Conservation (phyloP, 1,139 yeast species). For the Taphrina flavorubra region DNA sequence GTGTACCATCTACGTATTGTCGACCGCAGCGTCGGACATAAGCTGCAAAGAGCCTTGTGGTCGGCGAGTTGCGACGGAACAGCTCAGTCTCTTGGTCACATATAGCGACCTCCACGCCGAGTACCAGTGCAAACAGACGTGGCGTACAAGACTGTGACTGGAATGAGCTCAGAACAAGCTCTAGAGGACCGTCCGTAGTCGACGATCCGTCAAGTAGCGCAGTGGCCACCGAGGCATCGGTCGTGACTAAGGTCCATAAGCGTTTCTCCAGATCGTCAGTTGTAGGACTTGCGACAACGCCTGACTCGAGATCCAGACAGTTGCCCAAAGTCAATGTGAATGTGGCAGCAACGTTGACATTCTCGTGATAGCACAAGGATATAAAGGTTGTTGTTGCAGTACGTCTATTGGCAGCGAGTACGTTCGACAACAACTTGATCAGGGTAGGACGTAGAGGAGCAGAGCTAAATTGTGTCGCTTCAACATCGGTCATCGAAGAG, state of each 20-base stretch:
- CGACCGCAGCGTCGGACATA: slow-evolving; percentile 16
- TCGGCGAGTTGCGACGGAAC: slow-evolving; percentile 28
- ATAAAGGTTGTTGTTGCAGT: slow-evolving; percentile 5
- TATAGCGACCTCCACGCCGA: slow-evolving; percentile 17
- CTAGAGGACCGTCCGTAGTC: neutral
- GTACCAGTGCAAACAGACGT: slow-evolving; percentile 11
- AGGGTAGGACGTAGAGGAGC: slow-evolving; percentile 1
- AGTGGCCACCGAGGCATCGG: slow-evolving; percentile 2
- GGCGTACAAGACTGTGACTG: slow-evolving; percentile 9
- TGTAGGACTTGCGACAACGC: slow-evolving; percentile 1
- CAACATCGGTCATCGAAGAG: slow-evolving; percentile 1
- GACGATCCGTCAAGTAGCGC: slow-evolving; percentile 28
- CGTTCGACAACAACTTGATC: slow-evolving; percentile 3
- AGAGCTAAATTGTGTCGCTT: slow-evolving; percentile 13
- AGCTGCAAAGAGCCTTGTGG: slow-evolving; percentile 21
- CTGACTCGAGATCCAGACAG: slow-evolving; percentile 3
- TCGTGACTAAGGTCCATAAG: slow-evolving; percentile 9
- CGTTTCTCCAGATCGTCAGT: neutral
- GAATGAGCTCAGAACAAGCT: slow-evolving; percentile 15
- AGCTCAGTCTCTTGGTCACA: slow-evolving; percentile 34
- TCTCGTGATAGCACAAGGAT: slow-evolving; percentile 18
- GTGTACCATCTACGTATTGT: slow-evolving; percentile 9
- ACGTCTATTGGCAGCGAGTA: slow-evolving; percentile 12
- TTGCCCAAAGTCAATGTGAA: slow-evolving; percentile 2
- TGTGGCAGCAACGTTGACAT: slow-evolving; percentile 3